Conservation (phyloP, 345 rosid species). For the Jatropha curcas region DNA sequence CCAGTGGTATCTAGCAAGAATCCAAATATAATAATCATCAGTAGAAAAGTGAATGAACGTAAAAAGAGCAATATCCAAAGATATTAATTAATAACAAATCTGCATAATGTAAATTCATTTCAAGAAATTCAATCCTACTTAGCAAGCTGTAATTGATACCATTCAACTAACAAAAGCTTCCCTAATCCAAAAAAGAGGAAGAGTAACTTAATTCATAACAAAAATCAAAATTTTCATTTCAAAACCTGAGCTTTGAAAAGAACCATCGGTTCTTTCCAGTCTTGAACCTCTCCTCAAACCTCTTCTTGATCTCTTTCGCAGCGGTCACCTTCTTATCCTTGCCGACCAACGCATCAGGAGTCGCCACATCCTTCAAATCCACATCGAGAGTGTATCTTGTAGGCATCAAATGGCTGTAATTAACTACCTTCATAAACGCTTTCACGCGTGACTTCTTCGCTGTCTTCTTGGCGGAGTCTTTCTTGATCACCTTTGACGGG, state of each 20-base stretch:
- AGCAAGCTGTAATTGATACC: background rate
- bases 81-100: too few relatives aligned
- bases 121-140: background rate
- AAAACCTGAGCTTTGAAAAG: slow-evolving; percentile 19
- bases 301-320: slow-evolving; percentile 11
- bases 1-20: too few relatives aligned
- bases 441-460: slow-evolving; percentile 17
- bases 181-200: too few relatives aligned
- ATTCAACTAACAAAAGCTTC: background rate
- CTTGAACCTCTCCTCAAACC: slow-evolving; percentile 17
- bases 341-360: background rate
- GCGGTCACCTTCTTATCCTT: slow-evolving; percentile 14
- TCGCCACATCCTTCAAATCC: slow-evolving; percentile 14
- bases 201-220: background rate
- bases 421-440: slow-evolving; percentile 11
- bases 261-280: slow-evolving; percentile 17
- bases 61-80: too few relatives aligned
- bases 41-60: too few relatives aligned
- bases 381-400: slow-evolving; percentile 12
- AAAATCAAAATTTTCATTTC: background rate
- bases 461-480: slow-evolving; percentile 6
- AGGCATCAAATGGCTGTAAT: slow-evolving; percentile 13
- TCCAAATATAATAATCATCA: too few relatives aligned
- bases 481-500: slow-evolving; percentile 12
- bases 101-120: background rate